Evolutionary conservation across 2,329 filamentous ascomycete genomes (phyloP).

Genomic region (Verticillium zaregamsianum): DNA sequence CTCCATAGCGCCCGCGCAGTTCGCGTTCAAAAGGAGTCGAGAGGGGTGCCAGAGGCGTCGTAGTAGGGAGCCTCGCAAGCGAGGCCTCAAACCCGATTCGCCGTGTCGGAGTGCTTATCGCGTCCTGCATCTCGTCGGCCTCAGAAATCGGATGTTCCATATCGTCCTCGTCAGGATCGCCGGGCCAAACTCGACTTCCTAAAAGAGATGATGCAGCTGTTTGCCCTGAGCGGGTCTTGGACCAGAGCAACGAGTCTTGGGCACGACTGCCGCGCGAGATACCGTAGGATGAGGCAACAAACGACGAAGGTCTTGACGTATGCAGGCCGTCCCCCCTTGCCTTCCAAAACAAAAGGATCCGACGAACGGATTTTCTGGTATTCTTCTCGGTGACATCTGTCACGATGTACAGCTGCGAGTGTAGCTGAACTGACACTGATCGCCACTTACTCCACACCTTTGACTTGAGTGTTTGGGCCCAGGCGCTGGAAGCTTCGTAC

Average conservation of each 20-base stretch:
- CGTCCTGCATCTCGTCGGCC: slow-evolving; percentile 1
- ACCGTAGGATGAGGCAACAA: slow-evolving; percentile 4
- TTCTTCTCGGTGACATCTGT: slow-evolving; percentile 11
- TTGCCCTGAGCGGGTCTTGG: slow-evolving; percentile 4
- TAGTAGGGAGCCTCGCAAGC: slow-evolving; percentile 32
- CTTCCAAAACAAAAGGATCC: slow-evolving; percentile 10
- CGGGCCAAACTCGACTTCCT: slow-evolving; percentile 2
- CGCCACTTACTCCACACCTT: slow-evolving; percentile 13
- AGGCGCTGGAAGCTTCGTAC: background rate
- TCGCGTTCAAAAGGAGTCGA: slow-evolving; percentile 37
- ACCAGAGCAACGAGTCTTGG: slow-evolving; percentile 6
- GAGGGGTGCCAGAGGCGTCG: slow-evolving; percentile 37
- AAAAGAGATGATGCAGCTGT: slow-evolving; percentile 2
- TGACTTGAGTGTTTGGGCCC: slow-evolving; percentile 6
- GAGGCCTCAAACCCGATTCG: slow-evolving; percentile 37
- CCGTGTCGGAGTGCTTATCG: slow-evolving; percentile 40
- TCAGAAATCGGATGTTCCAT: slow-evolving; percentile 2
- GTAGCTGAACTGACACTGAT: slow-evolving; percentile 11
- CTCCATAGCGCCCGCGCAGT: slow-evolving; percentile 17
- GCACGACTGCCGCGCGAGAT: slow-evolving; percentile 1
- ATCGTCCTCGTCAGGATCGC: slow-evolving; percentile 8
- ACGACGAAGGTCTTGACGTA: background rate
- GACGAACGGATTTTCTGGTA: slow-evolving; percentile 7
- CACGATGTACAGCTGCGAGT: slow-evolving; percentile 11
- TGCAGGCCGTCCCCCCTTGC: background rate